These are phyloP conservation scores for Macaranga tanarius DNA, from an alignment of 441 rosid species.

Conservation along the genomic window DNA sequence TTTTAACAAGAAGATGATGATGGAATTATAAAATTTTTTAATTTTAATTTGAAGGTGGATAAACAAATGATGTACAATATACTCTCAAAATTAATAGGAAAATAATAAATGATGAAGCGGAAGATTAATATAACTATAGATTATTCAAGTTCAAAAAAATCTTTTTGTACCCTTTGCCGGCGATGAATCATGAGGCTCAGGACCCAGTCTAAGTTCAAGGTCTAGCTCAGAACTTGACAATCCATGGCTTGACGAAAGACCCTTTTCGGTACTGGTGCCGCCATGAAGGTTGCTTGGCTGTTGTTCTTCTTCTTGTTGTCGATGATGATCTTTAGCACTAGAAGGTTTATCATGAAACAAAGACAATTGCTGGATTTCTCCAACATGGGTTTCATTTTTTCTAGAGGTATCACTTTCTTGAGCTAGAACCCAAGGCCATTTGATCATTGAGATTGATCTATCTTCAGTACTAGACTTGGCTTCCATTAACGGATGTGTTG, in stretches of 20 bases:
- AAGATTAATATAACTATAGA: not conserved
- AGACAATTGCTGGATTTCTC: conserved; percentile 31
- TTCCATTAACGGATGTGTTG: not conserved
- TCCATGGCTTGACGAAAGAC: conserved; percentile 13
- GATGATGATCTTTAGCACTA: not conserved
- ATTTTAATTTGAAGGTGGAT: not conserved
- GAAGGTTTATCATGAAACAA: conserved; percentile 32
- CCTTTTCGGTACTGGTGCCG: conserved; percentile 3
- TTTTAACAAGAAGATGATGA: not conserved
- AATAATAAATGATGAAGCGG: not conserved
- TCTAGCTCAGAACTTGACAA: conserved; percentile 33
- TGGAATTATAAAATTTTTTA: no score
- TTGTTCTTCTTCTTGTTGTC: conserved; percentile 2
- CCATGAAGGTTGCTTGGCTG: conserved; percentile 1
- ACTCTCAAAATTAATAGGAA: not conserved
- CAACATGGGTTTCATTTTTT: conserved; percentile 15
- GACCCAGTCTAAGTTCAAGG: conserved; percentile 62
- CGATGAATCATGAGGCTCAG: conserved; percentile 38
- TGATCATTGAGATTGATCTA: conserved; percentile 2
- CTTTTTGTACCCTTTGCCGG: conserved; percentile 33
- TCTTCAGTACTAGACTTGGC: not conserved
- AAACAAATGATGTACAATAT: not conserved
- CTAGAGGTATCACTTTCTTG: not conserved
- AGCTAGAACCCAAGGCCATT: conserved; percentile 27
- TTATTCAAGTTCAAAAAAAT: conserved; percentile 34